Conservation (phyloP, 768 basidiomycete genomes). For the Grammothele lineata region DNA sequence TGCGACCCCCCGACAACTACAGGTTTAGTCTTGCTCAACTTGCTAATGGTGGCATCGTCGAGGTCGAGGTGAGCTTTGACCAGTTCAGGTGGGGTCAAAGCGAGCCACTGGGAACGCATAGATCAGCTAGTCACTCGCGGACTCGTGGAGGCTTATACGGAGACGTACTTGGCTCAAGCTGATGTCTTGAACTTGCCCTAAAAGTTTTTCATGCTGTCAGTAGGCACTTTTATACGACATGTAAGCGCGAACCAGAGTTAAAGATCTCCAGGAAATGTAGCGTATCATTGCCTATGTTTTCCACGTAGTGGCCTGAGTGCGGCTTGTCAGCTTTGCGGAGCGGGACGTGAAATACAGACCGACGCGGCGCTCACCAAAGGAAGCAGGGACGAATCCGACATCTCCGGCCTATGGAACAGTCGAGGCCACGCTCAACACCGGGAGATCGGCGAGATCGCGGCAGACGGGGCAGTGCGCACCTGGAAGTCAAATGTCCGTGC, state of each 20-base stretch:
- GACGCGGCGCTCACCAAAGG: slow-evolving; percentile 27
- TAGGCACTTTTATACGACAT: not conserved
- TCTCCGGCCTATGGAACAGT: slow-evolving; percentile 14
- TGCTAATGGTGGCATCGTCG: slow-evolving; percentile 45
- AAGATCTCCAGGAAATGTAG: slow-evolving; percentile 59
- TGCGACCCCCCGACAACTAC: slow-evolving; percentile 3
- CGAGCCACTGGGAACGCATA: slow-evolving; percentile 44
- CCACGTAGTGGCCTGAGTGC: slow-evolving; percentile 60
- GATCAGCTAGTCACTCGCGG: not conserved
- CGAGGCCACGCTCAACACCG: not conserved
- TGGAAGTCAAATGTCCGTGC: slow-evolving; percentile 46
- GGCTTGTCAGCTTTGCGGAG: too few relatives aligned
- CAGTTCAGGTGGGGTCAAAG: slow-evolving; percentile 51
- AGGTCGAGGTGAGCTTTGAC: slow-evolving; percentile 58
- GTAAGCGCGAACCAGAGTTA: slow-evolving; percentile 12
- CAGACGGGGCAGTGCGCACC: slow-evolving; percentile 16
- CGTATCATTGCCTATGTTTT: slow-evolving; percentile 59
- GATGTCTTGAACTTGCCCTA: slow-evolving; percentile 48
- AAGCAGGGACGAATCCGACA: slow-evolving; percentile 21
- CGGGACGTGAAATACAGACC: too few relatives aligned
- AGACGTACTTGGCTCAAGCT: slow-evolving; percentile 38
- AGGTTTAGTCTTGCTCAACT: slow-evolving; percentile 33
- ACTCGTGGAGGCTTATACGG: too few relatives aligned
- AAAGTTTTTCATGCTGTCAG: not conserved
- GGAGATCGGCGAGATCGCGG: not conserved